Base-by-base conservation (phyloP, 2,329 filamentous ascomycete genomes). In the Neofusicoccum kwambonambiense region DNA sequence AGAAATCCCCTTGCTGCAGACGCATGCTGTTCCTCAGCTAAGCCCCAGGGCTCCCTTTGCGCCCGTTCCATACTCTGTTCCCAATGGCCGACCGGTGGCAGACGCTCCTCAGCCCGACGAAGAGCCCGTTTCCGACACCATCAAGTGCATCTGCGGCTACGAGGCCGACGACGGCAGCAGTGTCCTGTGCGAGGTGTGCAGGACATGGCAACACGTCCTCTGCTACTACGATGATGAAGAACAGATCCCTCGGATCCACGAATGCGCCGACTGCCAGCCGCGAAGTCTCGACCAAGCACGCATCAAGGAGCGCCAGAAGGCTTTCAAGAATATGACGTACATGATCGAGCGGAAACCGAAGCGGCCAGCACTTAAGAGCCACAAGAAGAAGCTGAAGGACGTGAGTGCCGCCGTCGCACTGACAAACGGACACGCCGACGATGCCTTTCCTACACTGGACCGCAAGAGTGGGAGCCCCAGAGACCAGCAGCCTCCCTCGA, bases 191-290 rank as follows among this genome's bases (percentile, higher is more conserved):
- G 95, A 98, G 76, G 87, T 85, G 66, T 99, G 95, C 83, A 91
- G 97, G 76, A 95, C 93, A 57, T 99, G 95, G 95, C 95, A 99
- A 80, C 95, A 99, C 79, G 96, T 97, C 72, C 89, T 93, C 76
- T 99, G 95, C 80, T 98, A 96, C 80, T 98, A 98, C 76, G 91
- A 92, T 71, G 86, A 87, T 75, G 85, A 77, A 65, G 88, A 77
- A 84, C 91, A 83, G 84, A 90, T 80, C 79, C 93, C 77, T 78
- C 89, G 82, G 72, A 84, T 91, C 64, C 94, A 99, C 81, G 92
- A 89, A 64, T 99, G 95, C 80, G 87, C 88, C 72, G 92, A 97
- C 71, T 99, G 95, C 81, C 87, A 90, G 67, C 93, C 93, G 17
- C 86, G 93, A 68, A 79, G 81, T 54, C 79, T 97, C 71, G 90